Percentiles rank a stretch among this genome's conserved stretches.
These are phyloP conservation scores for Pseudogymnoascus sp. DNA, from an alignment of 2,329 filamentous ascomycete genomes.

Conservation along the genomic window DNA sequence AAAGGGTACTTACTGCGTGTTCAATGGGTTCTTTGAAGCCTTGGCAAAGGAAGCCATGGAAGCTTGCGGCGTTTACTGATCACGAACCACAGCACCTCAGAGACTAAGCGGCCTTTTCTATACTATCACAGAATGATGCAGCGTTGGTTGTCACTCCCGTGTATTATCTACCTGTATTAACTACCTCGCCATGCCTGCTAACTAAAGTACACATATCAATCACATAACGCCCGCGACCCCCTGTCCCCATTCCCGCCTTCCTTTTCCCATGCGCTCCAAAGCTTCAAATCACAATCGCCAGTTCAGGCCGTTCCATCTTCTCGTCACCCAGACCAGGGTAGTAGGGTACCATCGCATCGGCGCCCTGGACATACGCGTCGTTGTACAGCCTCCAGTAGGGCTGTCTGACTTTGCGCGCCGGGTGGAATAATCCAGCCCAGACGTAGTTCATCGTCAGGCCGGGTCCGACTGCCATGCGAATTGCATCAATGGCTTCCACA, in stretches of 20 bases:
- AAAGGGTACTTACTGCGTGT: neutral
- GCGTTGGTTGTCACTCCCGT: neutral
- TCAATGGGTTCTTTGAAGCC: neutral
- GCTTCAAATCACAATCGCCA: slow-evolving; percentile 68
- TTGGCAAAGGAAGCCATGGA: neutral
- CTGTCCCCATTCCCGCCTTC: neutral
- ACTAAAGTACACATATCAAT: slow-evolving; percentile 2
- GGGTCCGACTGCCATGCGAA: slow-evolving; percentile 86
- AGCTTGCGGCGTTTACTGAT: neutral
- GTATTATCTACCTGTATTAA: slow-evolving; percentile 8
- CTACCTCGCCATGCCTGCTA: slow-evolving; percentile 5
- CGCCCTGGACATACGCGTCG: slow-evolving; percentile 87
- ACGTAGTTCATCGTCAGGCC: slow-evolving; percentile 96
- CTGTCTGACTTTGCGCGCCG: slow-evolving; percentile 83
- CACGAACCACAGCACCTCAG: neutral
- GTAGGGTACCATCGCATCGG: slow-evolving; percentile 93
- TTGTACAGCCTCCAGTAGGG: slow-evolving; percentile 98
- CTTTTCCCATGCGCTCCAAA: slow-evolving; percentile 4
- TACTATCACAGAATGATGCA: neutral
- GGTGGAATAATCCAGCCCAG: slow-evolving; percentile 96
- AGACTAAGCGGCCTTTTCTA: neutral
- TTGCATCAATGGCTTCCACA: slow-evolving; percentile 92
- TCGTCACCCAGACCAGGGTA: slow-evolving; percentile 84
- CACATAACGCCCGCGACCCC: neutral
- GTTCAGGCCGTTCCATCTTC: slow-evolving; percentile 66